phyloP scores from a whole-genome alignment of 2,329 filamentous ascomycete species.

The Fusarium continuum region DNA sequence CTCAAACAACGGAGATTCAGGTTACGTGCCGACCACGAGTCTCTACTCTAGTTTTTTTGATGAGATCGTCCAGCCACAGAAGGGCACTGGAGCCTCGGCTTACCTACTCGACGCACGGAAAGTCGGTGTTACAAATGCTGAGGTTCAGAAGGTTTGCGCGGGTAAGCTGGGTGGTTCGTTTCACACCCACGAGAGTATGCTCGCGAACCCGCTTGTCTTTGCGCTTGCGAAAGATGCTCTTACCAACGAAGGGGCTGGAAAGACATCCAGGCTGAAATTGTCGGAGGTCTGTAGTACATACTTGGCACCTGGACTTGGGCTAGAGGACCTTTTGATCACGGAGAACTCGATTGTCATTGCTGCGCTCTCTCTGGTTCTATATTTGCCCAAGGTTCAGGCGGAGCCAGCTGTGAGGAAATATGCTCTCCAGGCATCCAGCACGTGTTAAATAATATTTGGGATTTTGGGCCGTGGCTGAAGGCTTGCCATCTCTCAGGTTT shows the following conservation, averaged over 20 bases:
- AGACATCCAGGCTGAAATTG: not conserved
- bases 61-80: constrained; percentile 8
- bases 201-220: not conserved
- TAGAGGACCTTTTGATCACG: not conserved
- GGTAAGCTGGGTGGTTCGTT: constrained; percentile 2
- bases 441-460: too few relatives aligned
- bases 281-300: not conserved
- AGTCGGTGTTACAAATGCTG: not conserved
- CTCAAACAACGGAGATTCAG: not conserved
- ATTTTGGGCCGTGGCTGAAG: too few relatives aligned
- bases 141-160: not conserved
- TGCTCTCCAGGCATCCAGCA: not conserved
- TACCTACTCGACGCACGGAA: not conserved
- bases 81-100: not conserved
- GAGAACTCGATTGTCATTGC: not conserved
- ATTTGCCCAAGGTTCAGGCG: not conserved
- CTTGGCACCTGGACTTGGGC: not conserved
- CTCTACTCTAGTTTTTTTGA: constrained; percentile 10
- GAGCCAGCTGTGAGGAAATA: not conserved
- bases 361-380: not conserved
- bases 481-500: too few relatives aligned
- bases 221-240: constrained; percentile 5
- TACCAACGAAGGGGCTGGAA: not conserved
- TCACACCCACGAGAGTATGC: constrained; percentile 12
- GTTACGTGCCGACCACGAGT: constrained; percentile 9